phyloP scores from a whole-genome alignment of 2,329 filamentous ascomycete genomes.

The Triangularia verruculosa region DNA sequence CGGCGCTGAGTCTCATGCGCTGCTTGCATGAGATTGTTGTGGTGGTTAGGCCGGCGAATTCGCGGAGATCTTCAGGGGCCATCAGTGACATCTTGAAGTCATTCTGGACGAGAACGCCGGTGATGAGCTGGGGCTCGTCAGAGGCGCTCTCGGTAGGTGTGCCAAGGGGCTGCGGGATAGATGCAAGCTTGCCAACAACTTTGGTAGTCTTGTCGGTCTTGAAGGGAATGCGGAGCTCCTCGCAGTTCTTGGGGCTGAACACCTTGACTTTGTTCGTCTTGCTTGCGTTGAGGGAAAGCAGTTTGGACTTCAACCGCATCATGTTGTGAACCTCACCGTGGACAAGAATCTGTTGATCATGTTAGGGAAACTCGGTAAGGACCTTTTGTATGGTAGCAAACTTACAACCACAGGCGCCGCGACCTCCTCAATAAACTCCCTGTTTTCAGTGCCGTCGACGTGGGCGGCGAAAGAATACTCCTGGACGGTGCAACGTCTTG shows the following conservation, averaged over 20 bases:
- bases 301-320: conserved; percentile 92
- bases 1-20: conserved; percentile 80
- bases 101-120: conserved; percentile 91
- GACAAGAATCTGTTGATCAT: conserved; percentile 70
- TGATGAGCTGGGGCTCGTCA: conserved; percentile 58
- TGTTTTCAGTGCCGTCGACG: conserved; percentile 92
- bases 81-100: conserved; percentile 97
- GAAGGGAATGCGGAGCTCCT: conserved; percentile 92
- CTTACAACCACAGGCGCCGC: conserved; percentile 86
- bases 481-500: conserved; percentile 84
- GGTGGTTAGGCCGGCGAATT: conserved; percentile 95
- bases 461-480: conserved; percentile 96
- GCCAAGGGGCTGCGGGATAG: conserved; percentile 65
- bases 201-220: conserved; percentile 93
- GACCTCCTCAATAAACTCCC: conserved; percentile 95
- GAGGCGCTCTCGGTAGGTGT: conserved; percentile 27
- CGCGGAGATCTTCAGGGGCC: conserved; percentile 91
- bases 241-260: conserved; percentile 90
- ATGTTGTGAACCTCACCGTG: conserved; percentile 98
- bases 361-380: not conserved
- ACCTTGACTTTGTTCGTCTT: conserved; percentile 84
- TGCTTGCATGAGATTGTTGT: conserved; percentile 93
- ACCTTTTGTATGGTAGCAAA: conserved; percentile 31
- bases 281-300: conserved; percentile 84
- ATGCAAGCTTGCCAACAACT: conserved; percentile 89